Evolutionary conservation across 495 filamentous ascomycete genomes (phyloP), one percentile per base, ranked within the genome.

Genomic region (Lasiosphaeris hirsuta): DNA sequence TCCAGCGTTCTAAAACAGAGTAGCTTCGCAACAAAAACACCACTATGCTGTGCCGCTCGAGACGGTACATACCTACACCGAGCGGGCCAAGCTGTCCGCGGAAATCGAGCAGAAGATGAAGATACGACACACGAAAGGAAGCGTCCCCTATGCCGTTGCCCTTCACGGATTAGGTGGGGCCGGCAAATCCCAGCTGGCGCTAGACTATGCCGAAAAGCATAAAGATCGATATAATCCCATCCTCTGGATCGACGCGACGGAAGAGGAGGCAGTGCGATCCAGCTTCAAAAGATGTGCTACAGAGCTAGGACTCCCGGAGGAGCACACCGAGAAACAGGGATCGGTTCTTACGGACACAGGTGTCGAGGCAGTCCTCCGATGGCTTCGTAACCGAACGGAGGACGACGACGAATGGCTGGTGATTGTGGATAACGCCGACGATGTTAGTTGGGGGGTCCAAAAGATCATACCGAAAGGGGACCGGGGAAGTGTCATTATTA

Each of bases 391-490:
- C 41, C 44, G 53, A 50, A 67, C 54, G 17, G 56, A 65, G 55
- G 51, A 55, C 18, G 63, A 68, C 51, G 50, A 63, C 44, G 56
- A 61, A 54, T 68, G 63, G 65, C 65, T 68, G 41, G 59, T 66
- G 33, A 58, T 66, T 54, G 42, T 69, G 52, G 61, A 69, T 42
- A 64, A 69, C 58, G 66, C 52, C 11, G 63, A 66, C 50, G 63
- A 68, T 48, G 13, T 69, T 51, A 59, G 30, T 19, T 66, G 59
- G 56, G 63, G 65, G 38, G 39, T 68, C 45, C 47, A 61, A 42
- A 59, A 65, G 52, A 51, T 63, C 18, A 55, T 68, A 38, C 65
- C 63, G 19, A 68, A 61, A 40, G 63, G 65, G 36, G 40, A 52
- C 14, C 59, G 54, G 35, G 60, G 65, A 58, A 66, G 57, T 50